Evolutionary conservation across 768 basidiomycete genomes (phyloP).

Genomic region (Pleurotus ostreatus): DNA sequence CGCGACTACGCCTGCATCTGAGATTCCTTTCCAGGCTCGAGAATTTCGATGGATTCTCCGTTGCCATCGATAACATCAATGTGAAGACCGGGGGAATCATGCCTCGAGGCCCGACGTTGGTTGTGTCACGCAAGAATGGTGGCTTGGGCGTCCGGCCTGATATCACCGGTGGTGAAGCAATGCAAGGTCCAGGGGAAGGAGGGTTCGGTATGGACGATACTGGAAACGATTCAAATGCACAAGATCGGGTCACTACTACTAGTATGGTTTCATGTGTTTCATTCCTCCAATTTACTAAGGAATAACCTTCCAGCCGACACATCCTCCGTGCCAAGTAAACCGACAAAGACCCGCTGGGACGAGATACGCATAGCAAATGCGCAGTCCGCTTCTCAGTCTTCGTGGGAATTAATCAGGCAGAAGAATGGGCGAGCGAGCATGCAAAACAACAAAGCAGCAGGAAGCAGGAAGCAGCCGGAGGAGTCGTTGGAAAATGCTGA

Average conservation of each 20-base stretch:
- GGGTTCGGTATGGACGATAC: background rate
- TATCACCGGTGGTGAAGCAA: background rate
- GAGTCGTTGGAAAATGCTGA: constrained; percentile 3
- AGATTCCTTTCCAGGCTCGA: constrained; percentile 34
- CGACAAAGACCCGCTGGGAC: constrained; percentile 47
- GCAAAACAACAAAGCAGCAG: constrained; percentile 9
- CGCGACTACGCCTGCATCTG: constrained; percentile 26
- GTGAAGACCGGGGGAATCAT: constrained; percentile 33
- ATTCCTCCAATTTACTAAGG: background rate
- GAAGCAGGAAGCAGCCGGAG: background rate
- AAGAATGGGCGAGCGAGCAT: constrained; percentile 39
- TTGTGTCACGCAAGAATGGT: constrained; percentile 7
- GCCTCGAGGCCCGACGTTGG: constrained; percentile 23
- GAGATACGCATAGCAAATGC: constrained; percentile 56
- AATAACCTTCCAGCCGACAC: constrained; percentile 8
- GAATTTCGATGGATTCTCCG: constrained; percentile 34
- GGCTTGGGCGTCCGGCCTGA: constrained; percentile 4
- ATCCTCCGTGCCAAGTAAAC: constrained; percentile 2
- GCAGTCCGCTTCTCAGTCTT: constrained; percentile 36
- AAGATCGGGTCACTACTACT: constrained; percentile 11
- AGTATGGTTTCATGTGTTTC: constrained; percentile 6
- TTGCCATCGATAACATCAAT: constrained; percentile 40
- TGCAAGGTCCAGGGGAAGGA: background rate
- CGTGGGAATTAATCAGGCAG: constrained; percentile 70
- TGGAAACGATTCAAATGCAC: background rate